A percentile compares a stretch with the other conserved stretches of the same genome.
Evolutionary conservation across 495 filamentous ascomycete species (phyloP).

Genomic region (Neurospora sp.): DNA sequence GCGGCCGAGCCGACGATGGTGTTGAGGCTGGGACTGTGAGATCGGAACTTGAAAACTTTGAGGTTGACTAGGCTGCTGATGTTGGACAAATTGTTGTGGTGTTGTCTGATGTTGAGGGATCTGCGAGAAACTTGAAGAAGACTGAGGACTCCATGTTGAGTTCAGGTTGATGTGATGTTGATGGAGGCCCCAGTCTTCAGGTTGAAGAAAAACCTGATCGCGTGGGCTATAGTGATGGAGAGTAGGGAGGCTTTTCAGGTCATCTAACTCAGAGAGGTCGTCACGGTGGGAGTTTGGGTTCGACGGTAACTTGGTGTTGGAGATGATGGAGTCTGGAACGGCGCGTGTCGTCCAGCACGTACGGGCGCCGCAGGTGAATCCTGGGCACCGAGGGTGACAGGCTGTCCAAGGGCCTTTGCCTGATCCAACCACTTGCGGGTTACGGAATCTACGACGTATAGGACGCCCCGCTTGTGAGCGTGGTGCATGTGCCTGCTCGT

Average conservation of each 20-base stretch:
- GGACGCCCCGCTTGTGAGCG: not conserved
- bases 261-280: not conserved
- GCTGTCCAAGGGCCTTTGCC: not conserved
- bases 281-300: not conserved
- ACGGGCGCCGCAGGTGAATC: not conserved
- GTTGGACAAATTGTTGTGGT: no score
- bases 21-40: no score
- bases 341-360: not conserved
- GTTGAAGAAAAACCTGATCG: not conserved
- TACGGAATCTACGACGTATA: not conserved
- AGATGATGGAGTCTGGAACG: not conserved
- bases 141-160: constrained; percentile 88
- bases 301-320: not conserved
- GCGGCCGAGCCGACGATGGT: no score
- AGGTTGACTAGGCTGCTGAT: no score
- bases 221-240: no score
- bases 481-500: not conserved
- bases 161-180: constrained; percentile 1
- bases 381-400: not conserved
- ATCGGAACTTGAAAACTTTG: no score
- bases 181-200: not conserved
- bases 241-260: no score
- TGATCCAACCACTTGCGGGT: not conserved
- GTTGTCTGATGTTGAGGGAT: no score
- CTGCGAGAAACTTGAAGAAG: constrained; percentile 63